Percentiles rank a stretch among this genome's conserved stretches.
Evolutionary conservation across 2,329 filamentous ascomycete genomes (phyloP).

Genomic region (Colletotrichum siamense): DNA sequence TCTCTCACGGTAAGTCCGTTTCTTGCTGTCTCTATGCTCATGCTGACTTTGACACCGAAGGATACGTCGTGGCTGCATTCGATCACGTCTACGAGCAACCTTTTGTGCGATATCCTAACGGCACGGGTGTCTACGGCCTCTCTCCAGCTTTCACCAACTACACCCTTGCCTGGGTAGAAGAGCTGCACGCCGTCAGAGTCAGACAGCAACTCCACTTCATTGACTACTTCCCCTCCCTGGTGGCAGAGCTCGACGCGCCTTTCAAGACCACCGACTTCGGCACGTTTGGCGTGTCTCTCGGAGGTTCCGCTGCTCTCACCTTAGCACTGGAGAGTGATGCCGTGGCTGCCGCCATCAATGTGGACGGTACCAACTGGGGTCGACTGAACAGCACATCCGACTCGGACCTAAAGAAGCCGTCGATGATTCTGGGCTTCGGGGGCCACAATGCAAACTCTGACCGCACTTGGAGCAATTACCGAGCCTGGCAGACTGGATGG

Average conservation of each 20-base stretch:
- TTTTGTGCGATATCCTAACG: conserved; percentile 31
- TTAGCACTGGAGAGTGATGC: conserved; percentile 15
- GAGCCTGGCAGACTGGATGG: conserved; percentile 16
- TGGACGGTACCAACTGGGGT: conserved; percentile 24
- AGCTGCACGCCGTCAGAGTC: conserved; percentile 24
- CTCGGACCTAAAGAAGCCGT: conserved; percentile 25
- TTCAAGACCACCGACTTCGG: conserved; percentile 24
- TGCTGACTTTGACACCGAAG: no score
- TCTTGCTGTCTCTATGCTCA: no score
- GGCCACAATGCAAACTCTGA: conserved; percentile 20
- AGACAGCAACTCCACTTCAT: conserved; percentile 26
- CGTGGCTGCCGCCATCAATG: conserved; percentile 25
- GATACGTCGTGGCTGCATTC: conserved; percentile 29
- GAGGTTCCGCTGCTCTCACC: conserved; percentile 25
- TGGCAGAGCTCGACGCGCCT: conserved; percentile 11
- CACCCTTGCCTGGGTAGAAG: neutral
- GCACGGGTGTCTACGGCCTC: conserved; percentile 28
- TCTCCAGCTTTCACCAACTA: conserved; percentile 3
- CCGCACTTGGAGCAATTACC: conserved; percentile 9
- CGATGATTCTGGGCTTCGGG: conserved; percentile 25
- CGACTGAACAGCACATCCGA: conserved; percentile 11
- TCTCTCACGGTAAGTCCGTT: no score
- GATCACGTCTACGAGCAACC: conserved; percentile 34
- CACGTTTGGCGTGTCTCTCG: conserved; percentile 27
- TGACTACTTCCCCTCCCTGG: conserved; percentile 20